Base-by-base conservation (phyloP, 768 basidiomycete species). In the Xerocomellus amylosporus region DNA sequence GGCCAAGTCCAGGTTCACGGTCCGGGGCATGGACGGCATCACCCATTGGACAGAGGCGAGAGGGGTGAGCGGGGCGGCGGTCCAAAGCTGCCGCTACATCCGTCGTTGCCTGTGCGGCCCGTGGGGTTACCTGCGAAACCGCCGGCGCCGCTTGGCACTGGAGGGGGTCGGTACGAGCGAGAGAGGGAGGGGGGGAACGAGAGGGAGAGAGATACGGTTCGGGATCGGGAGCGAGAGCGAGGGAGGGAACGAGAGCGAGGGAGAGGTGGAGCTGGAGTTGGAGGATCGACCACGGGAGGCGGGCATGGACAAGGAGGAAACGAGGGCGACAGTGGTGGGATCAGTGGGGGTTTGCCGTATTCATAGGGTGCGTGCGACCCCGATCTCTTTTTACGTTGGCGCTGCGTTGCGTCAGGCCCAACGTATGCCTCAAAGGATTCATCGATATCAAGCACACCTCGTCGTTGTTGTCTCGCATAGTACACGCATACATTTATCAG, bases 311-410 rank as follows among this genome's bases (percentile, higher is more conserved):
- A 38, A 2, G 62, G 54, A 34, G 53, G 44, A 20, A 53, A 40
- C 14, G 60, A 45, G 8, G 45, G 48, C 9, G 47, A 49, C 2
- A 44, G 46, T 22, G 59, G 56, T 17, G 55, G 63, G 20, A 53
- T 60, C 37, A 58, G 53, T 22, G 67, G 60, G 8, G 68, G 59
- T 14, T 53, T 69, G n/a, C 68, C 70, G 7, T 71, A 71, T 28
- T 71, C 70, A 46, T 71, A 62, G 43, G 36, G 42, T 54, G 22
- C 47, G 54, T 49, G 43, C 43, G 42, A 17, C 24, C 0, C 17
- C 12, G 31, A 19, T 46, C 44, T 10, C 22, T 19, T 40, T 34
- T 37, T 47, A 8, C 17, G n/a, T 42, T n/a, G 38, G 28, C 41
- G 14, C 33, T 34, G 30, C 31, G 20, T 20, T 41, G 13, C 38